Evolutionary conservation across 225 moss, liverwort and hornwort genomes (phyloP), one percentile per base, ranked within the genome.

Genomic region (Ulota crispa): DNA sequence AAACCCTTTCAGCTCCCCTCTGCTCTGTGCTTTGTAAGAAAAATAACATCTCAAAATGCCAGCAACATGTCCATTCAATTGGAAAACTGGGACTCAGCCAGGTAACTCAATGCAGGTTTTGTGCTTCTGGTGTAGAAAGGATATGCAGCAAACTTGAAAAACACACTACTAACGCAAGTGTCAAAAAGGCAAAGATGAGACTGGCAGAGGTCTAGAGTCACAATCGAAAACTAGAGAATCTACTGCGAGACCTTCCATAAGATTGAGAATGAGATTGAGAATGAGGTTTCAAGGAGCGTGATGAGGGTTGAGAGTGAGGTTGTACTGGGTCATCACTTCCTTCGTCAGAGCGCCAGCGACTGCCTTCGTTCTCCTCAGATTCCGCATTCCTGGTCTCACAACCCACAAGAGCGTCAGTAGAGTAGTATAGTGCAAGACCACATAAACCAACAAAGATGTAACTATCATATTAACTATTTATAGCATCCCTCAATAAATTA

Each of bases 311-410:
- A 60, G 65, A 32, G 36, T 63, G 54, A 26, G 70, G 75, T 70
- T 41, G 66, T 52, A 76, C 85, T 32, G 47, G 73, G 23, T 82
- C 70, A 6, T 83, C 83, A 73, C 42, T 68, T 41, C 67, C 87
- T 69, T 82, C 85, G 53, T 88, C 85, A 60, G 82, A 80, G 61
- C 88, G 88, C 88, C 82, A 85, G 78, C 82, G 78, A 72, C 73
- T 78, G 75, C 85, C 85, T 82, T 85, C 85, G 34, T 85, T 85
- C 75, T 85, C 88, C 24, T 85, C 79, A 60, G 41, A 39, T 63
- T 76, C 79, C 13, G 39, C 70, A 68, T 78, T 70, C 76, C 88
- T 88, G 86, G 59, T 62, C 43, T 61, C 68, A 68, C 41, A 55
- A 77, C 23, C 28, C 60, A 82, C 36, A 19, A 70, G 36, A n/a